phyloP scores from a whole-genome alignment of 768 basidiomycete species.

The Macrolepiota albuminosa region DNA sequence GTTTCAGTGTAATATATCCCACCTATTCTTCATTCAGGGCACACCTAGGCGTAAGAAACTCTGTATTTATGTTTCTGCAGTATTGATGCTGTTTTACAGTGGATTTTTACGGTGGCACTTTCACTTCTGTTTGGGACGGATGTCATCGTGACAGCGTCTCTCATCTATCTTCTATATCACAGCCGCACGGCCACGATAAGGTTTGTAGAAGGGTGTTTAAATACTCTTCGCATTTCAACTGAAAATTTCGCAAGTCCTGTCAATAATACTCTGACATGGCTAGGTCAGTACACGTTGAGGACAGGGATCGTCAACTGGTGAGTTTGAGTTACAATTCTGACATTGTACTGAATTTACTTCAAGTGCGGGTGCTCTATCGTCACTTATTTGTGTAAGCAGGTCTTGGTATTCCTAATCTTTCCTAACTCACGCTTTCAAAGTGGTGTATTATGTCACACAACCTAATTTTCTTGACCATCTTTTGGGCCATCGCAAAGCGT shows the following conservation, averaged over 20 bases:
- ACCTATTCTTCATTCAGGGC: constrained; percentile 5
- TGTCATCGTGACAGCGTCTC: constrained; percentile 1
- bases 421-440: neutral
- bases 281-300: constrained; percentile 5
- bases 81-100: neutral
- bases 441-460: constrained; percentile 9
- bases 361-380: constrained; percentile 8
- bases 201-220: neutral
- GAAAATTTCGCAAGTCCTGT: neutral
- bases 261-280: neutral
- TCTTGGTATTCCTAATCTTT: neutral
- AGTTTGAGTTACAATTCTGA: neutral
- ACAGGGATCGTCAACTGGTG: constrained; percentile 10
- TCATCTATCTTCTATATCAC: constrained; percentile 2
- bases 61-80: neutral
- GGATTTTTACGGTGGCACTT: constrained; percentile 6
- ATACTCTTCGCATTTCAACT: neutral
- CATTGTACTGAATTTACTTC: neutral
- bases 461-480: constrained; percentile 6
- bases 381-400: constrained; percentile 6
- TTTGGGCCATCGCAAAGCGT: constrained; percentile 8
- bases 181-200: constrained; percentile 6
- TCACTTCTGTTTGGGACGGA: constrained; percentile 3
- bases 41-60: neutral
- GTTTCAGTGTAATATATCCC: neutral